Percentiles rank a stretch among this genome's conserved stretches.
Evolutionary conservation across 306 rosid genomes (phyloP).

Genomic region (Prunus davidiana): DNA sequence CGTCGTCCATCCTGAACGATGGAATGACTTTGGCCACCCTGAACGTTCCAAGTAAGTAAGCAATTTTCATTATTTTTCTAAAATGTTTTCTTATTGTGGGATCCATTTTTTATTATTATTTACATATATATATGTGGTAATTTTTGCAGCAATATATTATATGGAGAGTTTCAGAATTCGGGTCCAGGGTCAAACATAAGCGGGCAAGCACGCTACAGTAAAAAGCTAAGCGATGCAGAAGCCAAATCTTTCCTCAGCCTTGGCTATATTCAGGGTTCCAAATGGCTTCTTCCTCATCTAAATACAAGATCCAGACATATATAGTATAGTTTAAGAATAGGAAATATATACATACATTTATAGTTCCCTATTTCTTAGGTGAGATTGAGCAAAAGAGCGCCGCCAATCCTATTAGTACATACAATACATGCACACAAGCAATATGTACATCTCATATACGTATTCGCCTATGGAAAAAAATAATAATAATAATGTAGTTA

Average conservation of each 20-base stretch:
- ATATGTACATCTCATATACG: no score
- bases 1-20: constrained; percentile 29
- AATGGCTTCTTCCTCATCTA: constrained; percentile 59
- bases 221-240: constrained; percentile 16
- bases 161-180: constrained; percentile 35
- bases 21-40: constrained; percentile 28
- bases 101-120: not conserved
- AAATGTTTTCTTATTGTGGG: not conserved
- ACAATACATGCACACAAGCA: no score
- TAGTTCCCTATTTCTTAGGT: no score
- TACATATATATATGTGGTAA: not conserved
- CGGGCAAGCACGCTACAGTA: constrained; percentile 11
- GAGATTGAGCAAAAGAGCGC: no score
- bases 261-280: constrained; percentile 33
- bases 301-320: not conserved
- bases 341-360: no score
- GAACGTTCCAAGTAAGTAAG: constrained; percentile 13
- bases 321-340: no score
- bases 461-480: no score
- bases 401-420: no score
- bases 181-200: constrained; percentile 24
- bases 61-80: not conserved
- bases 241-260: constrained; percentile 41
- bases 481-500: no score
- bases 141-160: constrained; percentile 18